phyloP scores from a whole-genome alignment of 257 asterid genomes.

The Solanum chilense region DNA sequence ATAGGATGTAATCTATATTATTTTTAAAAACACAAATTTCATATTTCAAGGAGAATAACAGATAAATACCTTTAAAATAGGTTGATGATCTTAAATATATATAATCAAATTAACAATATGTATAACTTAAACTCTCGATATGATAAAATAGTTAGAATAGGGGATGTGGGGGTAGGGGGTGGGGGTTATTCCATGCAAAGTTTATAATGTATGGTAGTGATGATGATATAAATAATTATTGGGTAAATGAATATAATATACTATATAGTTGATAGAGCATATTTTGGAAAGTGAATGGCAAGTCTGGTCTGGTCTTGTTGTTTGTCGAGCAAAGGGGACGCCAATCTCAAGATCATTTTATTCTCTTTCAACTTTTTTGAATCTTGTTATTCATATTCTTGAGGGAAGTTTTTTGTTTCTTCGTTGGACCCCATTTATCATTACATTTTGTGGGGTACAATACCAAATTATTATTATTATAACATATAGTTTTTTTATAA shows the following conservation, averaged over 20 bases:
- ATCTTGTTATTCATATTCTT: conserved; percentile 51
- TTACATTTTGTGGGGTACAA: neutral
- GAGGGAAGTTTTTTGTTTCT: conserved; percentile 4
- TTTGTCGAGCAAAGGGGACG: conserved; percentile 45
- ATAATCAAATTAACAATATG: too few species aligned
- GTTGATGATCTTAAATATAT: too few species aligned
- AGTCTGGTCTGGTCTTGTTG: conserved; percentile 34
- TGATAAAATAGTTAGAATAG: too few species aligned
- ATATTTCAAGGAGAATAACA: too few species aligned
- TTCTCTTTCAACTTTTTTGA: conserved; percentile 16
- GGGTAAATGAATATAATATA: conserved; percentile 1
- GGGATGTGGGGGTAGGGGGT: neutral
- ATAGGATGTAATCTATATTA: neutral
- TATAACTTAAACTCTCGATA: too few species aligned
- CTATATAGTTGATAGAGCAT: conserved; percentile 29
- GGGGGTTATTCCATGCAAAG: neutral
- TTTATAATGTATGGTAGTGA: neutral
- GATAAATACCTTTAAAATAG: too few species aligned
- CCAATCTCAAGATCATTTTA: conserved; percentile 63
- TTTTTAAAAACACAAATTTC: too few species aligned
- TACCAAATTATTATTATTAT: neutral
- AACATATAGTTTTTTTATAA: neutral
- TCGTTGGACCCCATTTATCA: neutral
- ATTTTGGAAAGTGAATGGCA: conserved; percentile 57
- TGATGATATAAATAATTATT: neutral